Conservation (phyloP, 1,284 basidiomycete genomes). For the Puccinia polysora region DNA sequence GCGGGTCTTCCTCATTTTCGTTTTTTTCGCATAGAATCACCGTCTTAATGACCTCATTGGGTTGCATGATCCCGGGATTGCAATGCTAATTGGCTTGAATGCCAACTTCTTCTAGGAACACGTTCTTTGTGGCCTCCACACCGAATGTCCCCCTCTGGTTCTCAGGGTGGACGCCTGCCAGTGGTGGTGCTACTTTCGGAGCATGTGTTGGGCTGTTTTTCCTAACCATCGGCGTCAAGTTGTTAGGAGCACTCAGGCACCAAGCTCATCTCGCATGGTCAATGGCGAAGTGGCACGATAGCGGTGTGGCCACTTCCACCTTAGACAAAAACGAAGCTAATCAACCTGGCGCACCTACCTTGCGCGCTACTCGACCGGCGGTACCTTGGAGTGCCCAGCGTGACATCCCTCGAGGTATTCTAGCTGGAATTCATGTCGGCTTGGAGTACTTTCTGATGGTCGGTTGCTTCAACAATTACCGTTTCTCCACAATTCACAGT, state of each 20-base stretch:
- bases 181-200: slow-evolving; percentile 15
- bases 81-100: no score
- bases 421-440: slow-evolving; percentile 21
- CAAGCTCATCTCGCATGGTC: slow-evolving; percentile 36
- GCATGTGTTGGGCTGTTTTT: slow-evolving; percentile 38
- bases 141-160: slow-evolving; percentile 38
- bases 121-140: slow-evolving; percentile 16
- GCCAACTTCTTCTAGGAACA: slow-evolving; percentile 8
- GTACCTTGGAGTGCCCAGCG: slow-evolving; percentile 24
- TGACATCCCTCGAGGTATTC: slow-evolving; percentile 31
- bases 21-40: no score
- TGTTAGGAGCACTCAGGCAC: slow-evolving; percentile 28
- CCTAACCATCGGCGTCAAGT: slow-evolving; percentile 14
- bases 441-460: slow-evolving; percentile 41
- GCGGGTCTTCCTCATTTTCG: no score
- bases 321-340: slow-evolving; percentile 6
- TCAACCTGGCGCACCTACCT: not conserved
- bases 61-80: no score
- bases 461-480: not conserved
- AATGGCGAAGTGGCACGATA: slow-evolving; percentile 21
- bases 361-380: not conserved
- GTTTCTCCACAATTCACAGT: not conserved
- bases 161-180: slow-evolving; percentile 20
- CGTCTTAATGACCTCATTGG: no score
- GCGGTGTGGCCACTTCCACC: not conserved